phyloP scores from a whole-genome alignment of 169 alveolate genomes.

The Eimeria brunetti region DNA sequence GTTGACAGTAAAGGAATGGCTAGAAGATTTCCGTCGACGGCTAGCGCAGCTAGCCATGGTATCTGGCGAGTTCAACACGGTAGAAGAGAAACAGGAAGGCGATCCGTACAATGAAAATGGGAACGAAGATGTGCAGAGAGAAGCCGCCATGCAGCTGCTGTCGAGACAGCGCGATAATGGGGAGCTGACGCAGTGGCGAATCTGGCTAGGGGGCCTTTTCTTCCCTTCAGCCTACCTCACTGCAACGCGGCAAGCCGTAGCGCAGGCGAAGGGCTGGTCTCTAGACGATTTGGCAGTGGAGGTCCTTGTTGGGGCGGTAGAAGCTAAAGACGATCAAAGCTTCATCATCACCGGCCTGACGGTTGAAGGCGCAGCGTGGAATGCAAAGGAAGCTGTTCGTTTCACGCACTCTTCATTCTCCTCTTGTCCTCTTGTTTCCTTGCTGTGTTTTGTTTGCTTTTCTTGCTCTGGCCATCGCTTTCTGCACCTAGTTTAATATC shows the following conservation, averaged over 20 bases:
- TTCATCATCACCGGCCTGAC: constrained; percentile 80
- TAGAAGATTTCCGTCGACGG: constrained; percentile 91
- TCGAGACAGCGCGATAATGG: constrained; percentile 74
- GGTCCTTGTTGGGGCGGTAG: constrained; percentile 71
- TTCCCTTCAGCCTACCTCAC: constrained; percentile 86
- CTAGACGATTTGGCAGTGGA: constrained; percentile 79
- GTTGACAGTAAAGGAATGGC: constrained; percentile 93
- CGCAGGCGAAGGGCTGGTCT: constrained; percentile 79
- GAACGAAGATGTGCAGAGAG: constrained; percentile 62
- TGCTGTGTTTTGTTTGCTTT: neutral
- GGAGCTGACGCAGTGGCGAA: constrained; percentile 75
- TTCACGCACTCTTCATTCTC: neutral
- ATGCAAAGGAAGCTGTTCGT: constrained; percentile 52
- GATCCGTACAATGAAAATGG: too few relatives aligned
- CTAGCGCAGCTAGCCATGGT: constrained; percentile 85
- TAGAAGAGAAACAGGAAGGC: constrained; percentile 82
- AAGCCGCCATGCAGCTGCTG: constrained; percentile 58
- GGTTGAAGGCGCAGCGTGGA: constrained; percentile 83
- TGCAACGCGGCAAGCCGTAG: constrained; percentile 85
- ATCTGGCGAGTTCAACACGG: constrained; percentile 77
- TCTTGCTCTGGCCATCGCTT: too few relatives aligned
- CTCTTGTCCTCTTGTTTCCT: neutral
- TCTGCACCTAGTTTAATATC: too few relatives aligned
- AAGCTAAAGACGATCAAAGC: constrained; percentile 71
- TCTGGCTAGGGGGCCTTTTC: constrained; percentile 84